Percentiles rank a stretch among this genome's conserved stretches.
Evolutionary conservation across 164 flowering plant species (phyloP).

Genomic region (Santalum album): DNA sequence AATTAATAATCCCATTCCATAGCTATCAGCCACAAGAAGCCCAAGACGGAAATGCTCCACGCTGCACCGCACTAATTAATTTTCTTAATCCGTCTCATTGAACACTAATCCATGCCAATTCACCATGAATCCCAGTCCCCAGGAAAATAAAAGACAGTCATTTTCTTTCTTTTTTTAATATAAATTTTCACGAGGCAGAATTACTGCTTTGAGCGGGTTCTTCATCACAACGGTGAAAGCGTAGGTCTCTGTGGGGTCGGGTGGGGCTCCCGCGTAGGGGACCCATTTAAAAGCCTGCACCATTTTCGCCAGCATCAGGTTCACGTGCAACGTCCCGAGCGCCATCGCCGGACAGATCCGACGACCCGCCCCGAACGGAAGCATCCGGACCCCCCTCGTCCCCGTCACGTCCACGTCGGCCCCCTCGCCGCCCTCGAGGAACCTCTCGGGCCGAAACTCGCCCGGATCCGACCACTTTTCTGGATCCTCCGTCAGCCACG

Average conservation of each 20-base stretch:
- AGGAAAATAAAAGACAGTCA: too few species aligned
- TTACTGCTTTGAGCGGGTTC: conserved; percentile 65
- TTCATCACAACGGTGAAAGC: conserved; percentile 94
- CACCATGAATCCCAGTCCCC: too few species aligned
- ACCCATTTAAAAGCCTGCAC: conserved; percentile 78
- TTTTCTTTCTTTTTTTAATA: neutral
- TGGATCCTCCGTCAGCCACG: conserved; percentile 75
- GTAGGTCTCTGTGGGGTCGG: conserved; percentile 79
- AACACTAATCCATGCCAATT: too few species aligned
- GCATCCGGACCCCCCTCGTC: conserved; percentile 53
- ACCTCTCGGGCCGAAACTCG: conserved; percentile 81
- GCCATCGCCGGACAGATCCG: conserved; percentile 79
- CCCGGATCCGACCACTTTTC: conserved; percentile 58
- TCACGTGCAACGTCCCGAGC: conserved; percentile 59
- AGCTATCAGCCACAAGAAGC: too few species aligned
- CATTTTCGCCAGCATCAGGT: conserved; percentile 66
- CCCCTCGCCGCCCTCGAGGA: conserved; percentile 59
- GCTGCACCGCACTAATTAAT: too few species aligned
- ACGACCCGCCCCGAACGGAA: conserved; percentile 88
- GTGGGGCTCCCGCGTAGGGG: conserved; percentile 42
- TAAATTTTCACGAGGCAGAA: conserved; percentile 42
- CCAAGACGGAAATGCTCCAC: too few species aligned
- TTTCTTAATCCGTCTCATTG: too few species aligned
- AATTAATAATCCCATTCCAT: too few species aligned
- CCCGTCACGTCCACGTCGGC: conserved; percentile 77